Percentiles rank a stretch among this genome's conserved stretches.
These are phyloP conservation scores for Epicoccum sorghinum DNA, from an alignment of 2,329 filamentous ascomycete species.

Conservation along the genomic window DNA sequence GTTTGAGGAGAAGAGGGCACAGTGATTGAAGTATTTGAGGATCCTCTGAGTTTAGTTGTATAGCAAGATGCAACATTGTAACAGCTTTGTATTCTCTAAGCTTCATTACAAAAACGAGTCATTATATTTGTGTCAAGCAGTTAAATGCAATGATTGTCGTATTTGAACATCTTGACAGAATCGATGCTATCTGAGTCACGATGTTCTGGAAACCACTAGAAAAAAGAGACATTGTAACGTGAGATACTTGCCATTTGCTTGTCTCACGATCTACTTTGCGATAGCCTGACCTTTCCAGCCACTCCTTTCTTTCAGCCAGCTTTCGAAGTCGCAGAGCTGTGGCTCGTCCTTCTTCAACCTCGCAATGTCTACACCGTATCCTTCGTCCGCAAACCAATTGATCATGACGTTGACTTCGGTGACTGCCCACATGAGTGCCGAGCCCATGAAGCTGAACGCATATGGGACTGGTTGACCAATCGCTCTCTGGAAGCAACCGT, in stretches of 20 bases:
- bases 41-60: too few species aligned
- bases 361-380: conserved; percentile 55
- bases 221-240: not conserved
- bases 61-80: too few species aligned
- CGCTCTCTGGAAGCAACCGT: conserved; percentile 53
- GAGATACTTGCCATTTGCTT: not conserved
- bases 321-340: conserved; percentile 54
- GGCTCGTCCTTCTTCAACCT: conserved; percentile 53
- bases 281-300: conserved; percentile 41
- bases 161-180: too few species aligned
- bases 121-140: too few species aligned
- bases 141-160: too few species aligned
- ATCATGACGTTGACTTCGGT: conserved; percentile 57
- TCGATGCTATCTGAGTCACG: too few species aligned
- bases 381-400: conserved; percentile 58
- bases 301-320: conserved; percentile 57
- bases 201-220: too few species aligned
- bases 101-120: too few species aligned
- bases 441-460: conserved; percentile 51
- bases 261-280: conserved; percentile 5
- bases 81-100: too few species aligned
- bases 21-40: not conserved
- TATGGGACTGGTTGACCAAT: conserved; percentile 53
- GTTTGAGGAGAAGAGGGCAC: not conserved
- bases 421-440: conserved; percentile 49